These are phyloP conservation scores for Rosa persica DNA, from an alignment of 306 rosid species.

Conservation along the genomic window DNA sequence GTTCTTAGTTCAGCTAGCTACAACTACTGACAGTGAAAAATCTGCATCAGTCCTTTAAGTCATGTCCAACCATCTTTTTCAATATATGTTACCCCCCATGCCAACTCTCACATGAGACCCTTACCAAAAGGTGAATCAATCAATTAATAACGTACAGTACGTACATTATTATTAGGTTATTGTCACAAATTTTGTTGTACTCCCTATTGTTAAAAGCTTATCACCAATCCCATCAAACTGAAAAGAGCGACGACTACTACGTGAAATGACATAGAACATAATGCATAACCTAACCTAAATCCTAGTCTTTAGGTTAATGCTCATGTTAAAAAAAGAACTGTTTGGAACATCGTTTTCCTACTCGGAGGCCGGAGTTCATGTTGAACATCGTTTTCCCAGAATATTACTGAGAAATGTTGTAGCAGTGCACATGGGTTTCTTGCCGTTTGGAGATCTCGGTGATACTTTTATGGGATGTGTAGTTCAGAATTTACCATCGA, in stretches of 20 bases:
- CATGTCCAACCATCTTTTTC: slow-evolving; percentile 41
- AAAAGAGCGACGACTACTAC: background rate
- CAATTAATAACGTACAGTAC: slow-evolving; percentile 7
- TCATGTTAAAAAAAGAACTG: slow-evolving; percentile 5
- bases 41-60: slow-evolving; percentile 47
- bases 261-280: background rate
- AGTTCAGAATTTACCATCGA: background rate
- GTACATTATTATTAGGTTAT: slow-evolving; percentile 12
- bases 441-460: background rate
- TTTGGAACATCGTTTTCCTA: slow-evolving; percentile 35
- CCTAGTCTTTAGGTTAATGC: background rate
- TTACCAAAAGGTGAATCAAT: slow-evolving; percentile 16
- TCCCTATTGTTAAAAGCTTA: no score
- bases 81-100: slow-evolving; percentile 16
- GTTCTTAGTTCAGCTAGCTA: slow-evolving; percentile 22
- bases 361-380: slow-evolving; percentile 23
- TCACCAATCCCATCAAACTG: slow-evolving; percentile 5
- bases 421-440: background rate
- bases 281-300: background rate
- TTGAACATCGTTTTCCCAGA: slow-evolving; percentile 9
- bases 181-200: background rate
- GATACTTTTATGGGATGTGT: background rate
- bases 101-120: slow-evolving; percentile 48
- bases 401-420: background rate
- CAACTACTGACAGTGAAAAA: slow-evolving; percentile 44